phyloP scores from a whole-genome alignment of 306 rosid genomes.

The Sicyos baderoa region DNA sequence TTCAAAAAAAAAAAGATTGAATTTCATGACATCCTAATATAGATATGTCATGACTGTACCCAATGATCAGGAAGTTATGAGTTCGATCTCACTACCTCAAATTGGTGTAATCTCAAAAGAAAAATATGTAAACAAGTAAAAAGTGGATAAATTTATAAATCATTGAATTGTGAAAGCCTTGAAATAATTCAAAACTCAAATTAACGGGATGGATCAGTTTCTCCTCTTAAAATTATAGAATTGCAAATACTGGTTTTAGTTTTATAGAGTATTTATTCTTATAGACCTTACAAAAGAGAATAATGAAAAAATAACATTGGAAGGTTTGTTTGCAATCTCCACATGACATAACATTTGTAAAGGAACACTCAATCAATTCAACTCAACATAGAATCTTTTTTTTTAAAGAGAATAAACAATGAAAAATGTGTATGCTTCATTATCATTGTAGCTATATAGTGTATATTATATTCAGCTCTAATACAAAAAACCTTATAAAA shows the following conservation, averaged over 20 bases:
- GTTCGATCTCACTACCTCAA: no score
- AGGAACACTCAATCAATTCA: background rate
- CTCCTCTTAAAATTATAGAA: background rate
- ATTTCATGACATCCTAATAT: no score
- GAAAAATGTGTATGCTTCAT: constrained; percentile 15
- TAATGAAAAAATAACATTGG: background rate
- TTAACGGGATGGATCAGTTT: no score
- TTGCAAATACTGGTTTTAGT: background rate
- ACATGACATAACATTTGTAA: background rate
- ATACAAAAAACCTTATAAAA: constrained; percentile 1
- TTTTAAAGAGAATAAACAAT: constrained; percentile 3
- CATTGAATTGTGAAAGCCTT: background rate
- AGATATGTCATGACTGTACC: no score
- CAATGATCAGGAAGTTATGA: no score
- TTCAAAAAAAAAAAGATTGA: no score
- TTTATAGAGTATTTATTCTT: background rate
- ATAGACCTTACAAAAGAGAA: background rate
- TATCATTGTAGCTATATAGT: constrained; percentile 9
- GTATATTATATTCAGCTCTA: constrained; percentile 1
- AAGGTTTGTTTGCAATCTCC: background rate
- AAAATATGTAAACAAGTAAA: no score
- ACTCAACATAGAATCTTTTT: background rate
- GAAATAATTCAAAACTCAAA: no score
- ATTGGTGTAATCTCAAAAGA: no score
- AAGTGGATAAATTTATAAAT: background rate